Base-by-base conservation (phyloP, 768 basidiomycete species). In the Trichaptum fuscoviolaceum region DNA sequence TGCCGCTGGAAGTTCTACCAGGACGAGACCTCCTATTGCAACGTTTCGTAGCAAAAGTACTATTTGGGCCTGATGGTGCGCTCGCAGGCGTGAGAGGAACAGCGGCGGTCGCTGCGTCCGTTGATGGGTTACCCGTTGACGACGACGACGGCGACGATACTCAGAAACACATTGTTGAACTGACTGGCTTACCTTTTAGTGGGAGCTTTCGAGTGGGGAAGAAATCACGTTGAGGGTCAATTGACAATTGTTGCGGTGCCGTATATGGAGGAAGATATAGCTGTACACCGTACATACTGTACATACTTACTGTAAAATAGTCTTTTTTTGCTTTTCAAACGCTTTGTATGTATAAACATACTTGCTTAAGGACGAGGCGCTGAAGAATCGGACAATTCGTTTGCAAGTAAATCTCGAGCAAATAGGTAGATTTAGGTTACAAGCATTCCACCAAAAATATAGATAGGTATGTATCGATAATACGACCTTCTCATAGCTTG, bases 21-120 rank as follows among this genome's bases (percentile, higher is more conserved):
- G 91, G 92, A 7, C 83, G 93, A 58, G 84, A 92, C 74, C 85
- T 82, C 68, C 84, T 90, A 71, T 93, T 95, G 69, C 86, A 88
- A 67, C 80, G 82, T 64, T 95, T 95, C 67, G 85, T 94, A 18
- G 77, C 82, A 69, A 94, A 95, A 87, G 92, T 91, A 42, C 25
- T 73, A 7, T 92, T 91, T 69, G 83, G 85, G 23, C 70, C 81
- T 1, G 77, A 82, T 23, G 90, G 90, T 1, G 91, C 91, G 0
- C 70, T 85, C 0, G 91, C 91, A 6, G 91, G 91, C 6, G 80
- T 93, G 9, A 73, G 82, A 57, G 91, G 91, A 9, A 79, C 80
- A 17, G 87, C 87, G 1, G 85, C 85, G 34, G 89, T 92, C 1
- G 78, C 78, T 0, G 81, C 87, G 20, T 75, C 81, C 35, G 82